Evolutionary conservation across 1,139 yeast species (phyloP).

Genomic region (Candida labiduridarum): DNA sequence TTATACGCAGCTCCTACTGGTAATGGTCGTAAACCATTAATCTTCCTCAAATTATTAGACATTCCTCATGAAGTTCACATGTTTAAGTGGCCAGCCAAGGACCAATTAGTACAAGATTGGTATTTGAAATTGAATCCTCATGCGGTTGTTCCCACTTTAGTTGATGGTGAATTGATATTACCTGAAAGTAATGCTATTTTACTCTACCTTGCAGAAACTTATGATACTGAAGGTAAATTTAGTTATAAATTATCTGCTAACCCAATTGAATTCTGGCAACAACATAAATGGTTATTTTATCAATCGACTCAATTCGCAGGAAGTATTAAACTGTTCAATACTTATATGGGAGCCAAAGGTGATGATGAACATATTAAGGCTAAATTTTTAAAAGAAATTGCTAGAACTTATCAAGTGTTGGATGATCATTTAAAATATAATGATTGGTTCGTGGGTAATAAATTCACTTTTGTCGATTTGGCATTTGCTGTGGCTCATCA

Average conservation of each 20-base stretch:
- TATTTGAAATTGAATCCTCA: constrained; percentile 16
- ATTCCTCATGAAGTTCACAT: constrained; percentile 14
- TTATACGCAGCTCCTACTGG: constrained; percentile 22
- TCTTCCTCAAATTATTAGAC: constrained; percentile 17
- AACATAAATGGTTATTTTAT: constrained; percentile 13
- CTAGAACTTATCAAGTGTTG: constrained; percentile 2
- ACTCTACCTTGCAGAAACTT: constrained; percentile 13
- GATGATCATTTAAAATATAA: constrained; percentile 7
- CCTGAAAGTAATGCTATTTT: constrained; percentile 16
- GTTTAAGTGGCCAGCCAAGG: constrained; percentile 15
- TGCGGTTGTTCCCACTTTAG: constrained; percentile 16
- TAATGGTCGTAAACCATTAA: constrained; percentile 22
- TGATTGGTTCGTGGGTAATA: constrained; percentile 14
- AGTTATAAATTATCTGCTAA: constrained; percentile 6
- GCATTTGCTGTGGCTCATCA: constrained; percentile 11
- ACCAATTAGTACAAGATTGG: constrained; percentile 16
- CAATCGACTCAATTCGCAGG: constrained; percentile 14
- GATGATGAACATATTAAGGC: neutral
- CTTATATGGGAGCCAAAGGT: neutral
- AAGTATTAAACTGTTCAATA: constrained; percentile 2
- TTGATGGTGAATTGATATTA: constrained; percentile 12
- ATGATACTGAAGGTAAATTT: constrained; percentile 13
- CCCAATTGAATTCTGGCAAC: constrained; percentile 12
- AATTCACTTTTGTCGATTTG: constrained; percentile 14
- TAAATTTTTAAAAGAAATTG: neutral